Conservation (phyloP, 352 stramenopile genomes). For the Pythium insidiosum region DNA sequence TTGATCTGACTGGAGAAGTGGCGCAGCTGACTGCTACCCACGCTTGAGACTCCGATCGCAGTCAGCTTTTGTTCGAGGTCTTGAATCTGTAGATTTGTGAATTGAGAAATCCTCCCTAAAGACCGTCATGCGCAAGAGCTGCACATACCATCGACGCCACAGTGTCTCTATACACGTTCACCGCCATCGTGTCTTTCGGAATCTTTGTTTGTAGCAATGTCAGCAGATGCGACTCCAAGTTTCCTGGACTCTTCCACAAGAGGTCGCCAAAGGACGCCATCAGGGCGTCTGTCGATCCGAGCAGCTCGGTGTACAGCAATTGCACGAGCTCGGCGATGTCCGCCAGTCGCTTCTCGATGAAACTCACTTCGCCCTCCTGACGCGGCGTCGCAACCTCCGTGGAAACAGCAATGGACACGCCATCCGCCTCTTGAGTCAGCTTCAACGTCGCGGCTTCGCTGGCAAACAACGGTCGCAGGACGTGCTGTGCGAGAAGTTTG, state of each 20-base stretch:
- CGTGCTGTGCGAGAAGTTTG: too few relatives aligned
- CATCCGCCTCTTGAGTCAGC: too few relatives aligned
- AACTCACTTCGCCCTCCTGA: too few relatives aligned
- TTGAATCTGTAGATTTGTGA: conserved; percentile 29
- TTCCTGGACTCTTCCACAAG: conserved; percentile 67
- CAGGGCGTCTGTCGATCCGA: conserved; percentile 27
- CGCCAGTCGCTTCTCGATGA: conserved; percentile 30
- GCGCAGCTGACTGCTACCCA: conserved; percentile 46
- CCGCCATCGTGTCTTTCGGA: conserved; percentile 39
- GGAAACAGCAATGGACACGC: conserved; percentile 34
- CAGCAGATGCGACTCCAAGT: conserved; percentile 58
- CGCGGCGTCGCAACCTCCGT: too few relatives aligned
- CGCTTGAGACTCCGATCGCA: conserved; percentile 35
- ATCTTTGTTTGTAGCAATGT: conserved; percentile 60
- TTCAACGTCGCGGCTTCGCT: too few relatives aligned
- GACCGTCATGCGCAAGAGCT: too few relatives aligned
- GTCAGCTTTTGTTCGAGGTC: conserved; percentile 41
- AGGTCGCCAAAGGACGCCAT: conserved; percentile 45
- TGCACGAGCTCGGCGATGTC: conserved; percentile 47
- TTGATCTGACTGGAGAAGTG: conserved; percentile 49
- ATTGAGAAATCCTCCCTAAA: too few relatives aligned
- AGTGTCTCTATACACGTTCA: conserved; percentile 39
- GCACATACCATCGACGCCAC: conserved; percentile 26
- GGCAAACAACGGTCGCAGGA: too few relatives aligned
- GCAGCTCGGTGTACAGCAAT: conserved; percentile 48